Evolutionary conservation across 495 filamentous ascomycete species (phyloP).

Genomic region (Glarea lozoyensis): DNA sequence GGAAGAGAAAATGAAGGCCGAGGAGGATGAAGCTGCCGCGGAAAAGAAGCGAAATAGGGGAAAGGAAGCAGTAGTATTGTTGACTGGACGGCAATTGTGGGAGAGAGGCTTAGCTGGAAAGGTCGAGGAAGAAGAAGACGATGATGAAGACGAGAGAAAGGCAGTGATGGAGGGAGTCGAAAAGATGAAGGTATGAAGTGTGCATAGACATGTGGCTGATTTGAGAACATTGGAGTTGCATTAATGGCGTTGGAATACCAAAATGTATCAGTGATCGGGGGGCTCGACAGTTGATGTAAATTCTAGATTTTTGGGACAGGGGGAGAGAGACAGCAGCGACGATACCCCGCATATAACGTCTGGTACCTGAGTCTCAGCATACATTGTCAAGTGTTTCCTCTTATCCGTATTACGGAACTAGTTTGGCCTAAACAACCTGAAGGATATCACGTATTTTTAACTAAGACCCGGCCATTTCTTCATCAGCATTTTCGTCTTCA

Average conservation of each 20-base stretch:
- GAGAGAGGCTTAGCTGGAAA: slow-evolving; percentile 70
- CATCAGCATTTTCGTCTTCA: slow-evolving; percentile 43
- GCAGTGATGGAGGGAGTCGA: slow-evolving; percentile 52
- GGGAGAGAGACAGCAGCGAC: too few species aligned
- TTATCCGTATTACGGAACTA: too few species aligned
- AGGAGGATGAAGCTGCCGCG: slow-evolving; percentile 65
- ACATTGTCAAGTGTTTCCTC: too few species aligned
- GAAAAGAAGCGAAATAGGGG: slow-evolving; percentile 65
- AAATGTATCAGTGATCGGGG: not conserved
- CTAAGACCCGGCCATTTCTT: slow-evolving; percentile 33
- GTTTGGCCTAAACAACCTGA: too few species aligned
- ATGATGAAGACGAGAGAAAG: slow-evolving; percentile 41
- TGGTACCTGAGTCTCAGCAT: too few species aligned
- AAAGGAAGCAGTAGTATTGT: slow-evolving; percentile 47
- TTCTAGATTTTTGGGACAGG: too few species aligned
- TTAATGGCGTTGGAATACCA: slow-evolving; percentile 21
- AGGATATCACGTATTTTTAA: too few species aligned
- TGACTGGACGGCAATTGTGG: slow-evolving; percentile 81
- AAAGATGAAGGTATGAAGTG: slow-evolving; percentile 51
- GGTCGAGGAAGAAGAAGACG: slow-evolving; percentile 63
- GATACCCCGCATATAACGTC: too few species aligned
- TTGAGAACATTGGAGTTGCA: slow-evolving; percentile 25
- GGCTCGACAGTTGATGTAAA: not conserved
- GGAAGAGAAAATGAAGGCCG: slow-evolving; percentile 50
- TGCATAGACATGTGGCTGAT: slow-evolving; percentile 7